phyloP scores from a whole-genome alignment of 768 basidiomycete genomes.

The Hydnum rufescens region DNA sequence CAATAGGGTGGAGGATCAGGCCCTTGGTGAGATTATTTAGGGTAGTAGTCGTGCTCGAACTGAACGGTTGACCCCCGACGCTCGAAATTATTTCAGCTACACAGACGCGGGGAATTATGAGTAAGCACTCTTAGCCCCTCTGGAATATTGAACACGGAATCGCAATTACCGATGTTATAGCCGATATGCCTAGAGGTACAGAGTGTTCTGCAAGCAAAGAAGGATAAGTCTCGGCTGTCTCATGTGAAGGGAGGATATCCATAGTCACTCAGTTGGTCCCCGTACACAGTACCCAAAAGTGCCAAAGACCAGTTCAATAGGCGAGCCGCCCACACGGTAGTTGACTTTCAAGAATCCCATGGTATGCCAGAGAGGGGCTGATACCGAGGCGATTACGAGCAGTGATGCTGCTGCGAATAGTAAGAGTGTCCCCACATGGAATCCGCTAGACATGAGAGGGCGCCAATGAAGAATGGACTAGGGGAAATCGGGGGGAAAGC shows the following conservation, averaged over 20 bases:
- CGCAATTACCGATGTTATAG: too few species aligned
- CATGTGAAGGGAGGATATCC: too few species aligned
- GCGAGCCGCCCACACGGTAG: neutral
- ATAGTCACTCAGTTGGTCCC: too few species aligned
- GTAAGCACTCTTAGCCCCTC: too few species aligned
- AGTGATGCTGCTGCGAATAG: neutral
- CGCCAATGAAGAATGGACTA: too few species aligned
- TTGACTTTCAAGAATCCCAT: neutral
- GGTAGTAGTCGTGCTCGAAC: neutral
- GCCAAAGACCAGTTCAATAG: neutral
- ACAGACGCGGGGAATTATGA: too few species aligned
- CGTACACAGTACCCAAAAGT: neutral
- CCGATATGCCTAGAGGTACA: too few species aligned
- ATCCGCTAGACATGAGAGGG: neutral
- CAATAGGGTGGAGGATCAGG: slow-evolving; percentile 19
- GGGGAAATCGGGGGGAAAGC: too few species aligned
- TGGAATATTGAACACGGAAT: too few species aligned
- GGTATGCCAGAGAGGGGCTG: neutral
- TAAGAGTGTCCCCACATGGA: slow-evolving; percentile 1
- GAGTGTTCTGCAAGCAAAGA: too few species aligned
- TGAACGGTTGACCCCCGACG: neutral
- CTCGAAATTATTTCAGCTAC: too few species aligned
- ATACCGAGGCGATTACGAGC: neutral
- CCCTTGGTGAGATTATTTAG: slow-evolving; percentile 14
- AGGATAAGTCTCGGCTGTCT: too few species aligned